Evolutionary conservation across 2,329 filamentous ascomycete genomes (phyloP).

Genomic region (Phyllosticta citrichinensis): DNA sequence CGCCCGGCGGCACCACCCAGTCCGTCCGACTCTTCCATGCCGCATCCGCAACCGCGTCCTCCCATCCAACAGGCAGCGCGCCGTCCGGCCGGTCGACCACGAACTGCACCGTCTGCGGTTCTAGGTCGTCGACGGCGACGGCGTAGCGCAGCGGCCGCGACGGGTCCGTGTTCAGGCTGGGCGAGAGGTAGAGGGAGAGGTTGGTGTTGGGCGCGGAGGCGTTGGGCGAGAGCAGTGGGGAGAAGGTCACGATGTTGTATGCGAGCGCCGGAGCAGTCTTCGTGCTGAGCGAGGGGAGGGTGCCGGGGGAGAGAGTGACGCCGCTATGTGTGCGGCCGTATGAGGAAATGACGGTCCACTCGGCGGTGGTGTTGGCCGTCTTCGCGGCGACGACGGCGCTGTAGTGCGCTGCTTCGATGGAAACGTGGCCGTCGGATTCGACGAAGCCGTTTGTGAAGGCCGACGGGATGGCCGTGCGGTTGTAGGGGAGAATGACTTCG

Average conservation of each 20-base stretch:
- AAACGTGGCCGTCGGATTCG: slow-evolving; percentile 24
- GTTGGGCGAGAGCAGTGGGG: slow-evolving; percentile 13
- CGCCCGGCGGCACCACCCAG: slow-evolving; percentile 23
- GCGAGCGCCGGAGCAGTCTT: slow-evolving; percentile 23
- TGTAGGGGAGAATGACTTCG: slow-evolving; percentile 23
- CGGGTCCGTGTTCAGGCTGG: slow-evolving; percentile 43
- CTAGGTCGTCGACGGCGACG: slow-evolving; percentile 30
- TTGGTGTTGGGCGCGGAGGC: slow-evolving; percentile 16
- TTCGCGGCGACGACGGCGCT: slow-evolving; percentile 21
- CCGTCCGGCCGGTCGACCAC: slow-evolving; percentile 33
- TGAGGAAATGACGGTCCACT: slow-evolving; percentile 22
- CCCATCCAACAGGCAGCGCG: slow-evolving; percentile 40
- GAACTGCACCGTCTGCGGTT: slow-evolving; percentile 31
- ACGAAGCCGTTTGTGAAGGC: slow-evolving; percentile 26
- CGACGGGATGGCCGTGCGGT: slow-evolving; percentile 24
- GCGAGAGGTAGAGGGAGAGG: slow-evolving; percentile 32
- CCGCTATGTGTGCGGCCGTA: slow-evolving; percentile 29
- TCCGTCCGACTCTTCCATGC: slow-evolving; percentile 40
- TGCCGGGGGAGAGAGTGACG: slow-evolving; percentile 21
- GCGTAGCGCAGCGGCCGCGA: slow-evolving; percentile 41
- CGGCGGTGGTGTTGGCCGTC: slow-evolving; percentile 17
- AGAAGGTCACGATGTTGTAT: slow-evolving; percentile 29
- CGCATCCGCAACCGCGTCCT: slow-evolving; percentile 38
- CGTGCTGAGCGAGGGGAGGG: slow-evolving; percentile 20
- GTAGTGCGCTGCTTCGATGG: slow-evolving; percentile 30